Conservation (phyloP, 1,284 basidiomycete genomes). For the Marasmius fiardii region DNA sequence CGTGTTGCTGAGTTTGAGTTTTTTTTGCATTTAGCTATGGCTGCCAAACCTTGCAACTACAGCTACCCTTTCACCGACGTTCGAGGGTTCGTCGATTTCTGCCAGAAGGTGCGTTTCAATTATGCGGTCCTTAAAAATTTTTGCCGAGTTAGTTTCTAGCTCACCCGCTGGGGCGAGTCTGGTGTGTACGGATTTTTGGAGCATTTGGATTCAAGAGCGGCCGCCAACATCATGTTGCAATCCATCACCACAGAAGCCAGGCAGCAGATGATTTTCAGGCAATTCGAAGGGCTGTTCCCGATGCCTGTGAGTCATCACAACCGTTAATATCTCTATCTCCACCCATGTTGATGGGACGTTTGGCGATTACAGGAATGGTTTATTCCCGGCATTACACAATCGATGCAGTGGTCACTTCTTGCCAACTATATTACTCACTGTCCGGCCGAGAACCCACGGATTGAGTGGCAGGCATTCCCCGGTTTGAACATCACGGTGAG, state of each 20-base stretch:
- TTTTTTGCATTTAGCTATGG: conserved; percentile 23
- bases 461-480: conserved; percentile 57
- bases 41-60: conserved; percentile 57
- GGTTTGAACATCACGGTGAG: conserved; percentile 41
- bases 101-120: conserved; percentile 37
- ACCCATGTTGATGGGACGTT: background rate
- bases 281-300: conserved; percentile 62
- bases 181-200: conserved; percentile 61
- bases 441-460: conserved; percentile 54
- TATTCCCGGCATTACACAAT: conserved; percentile 52
- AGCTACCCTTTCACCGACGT: conserved; percentile 58
- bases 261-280: conserved; percentile 68
- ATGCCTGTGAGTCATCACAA: conserved; percentile 41
- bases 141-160: conserved; percentile 15
- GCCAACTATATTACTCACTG: conserved; percentile 56
- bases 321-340: background rate
- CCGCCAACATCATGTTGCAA: conserved; percentile 55
- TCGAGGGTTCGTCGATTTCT: conserved; percentile 61
- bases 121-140: background rate
- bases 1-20: background rate
- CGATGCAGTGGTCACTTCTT: conserved; percentile 62
- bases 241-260: conserved; percentile 63
- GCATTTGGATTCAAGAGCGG: conserved; percentile 57
- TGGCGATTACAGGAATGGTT: conserved; percentile 32
- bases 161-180: conserved; percentile 57